Evolutionary conservation across 1,284 basidiomycete species (phyloP), one percentile per base, ranked within the genome.

Genomic region (Leccinum idahoense): DNA sequence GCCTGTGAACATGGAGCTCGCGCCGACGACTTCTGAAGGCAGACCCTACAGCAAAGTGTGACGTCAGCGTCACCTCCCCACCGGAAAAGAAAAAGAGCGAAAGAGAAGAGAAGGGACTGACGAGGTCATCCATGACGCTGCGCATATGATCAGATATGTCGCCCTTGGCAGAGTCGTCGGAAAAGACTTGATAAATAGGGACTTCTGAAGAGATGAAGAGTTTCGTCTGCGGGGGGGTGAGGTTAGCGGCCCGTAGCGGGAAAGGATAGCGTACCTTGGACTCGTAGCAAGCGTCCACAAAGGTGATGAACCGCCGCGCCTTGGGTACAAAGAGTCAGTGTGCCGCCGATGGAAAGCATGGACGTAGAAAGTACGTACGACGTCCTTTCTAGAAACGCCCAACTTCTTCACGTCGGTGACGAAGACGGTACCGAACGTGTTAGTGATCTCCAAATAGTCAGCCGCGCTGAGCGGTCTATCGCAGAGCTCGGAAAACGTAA

Each of bases 231-330:
- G 51, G 57, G 23, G 5, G 20, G 4, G 20, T 14, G 7, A 51
- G 4, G 14, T 11, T n/a, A 23, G 11, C 29, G 26, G 20, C 1
- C 1, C 5, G 49, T 14, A 20, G 6, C 6, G 10, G 29, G 8
- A 37, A 23, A n/a, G 54, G 20, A 26, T 39, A 62, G 62, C 77
- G 29, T 68, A 87, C 88, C 81, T 88, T 91, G 80, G 89, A 94
- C 75, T 96, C 94, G 71, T 97, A 96, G 72, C 93, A 95, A 15
- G 93, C 93, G 79, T 99, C 96, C 71, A 99, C 90, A 71, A 98
- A 98, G 0, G 96, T 97, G 75, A 99, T 99, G 75, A 99, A 98
- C 64, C 97, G 82, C 64, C 96, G 82, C 7, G 95, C 95, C 89
- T 92, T 64, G 39, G 12, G 49, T 35, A 7, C 5, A 56, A n/a